Evolutionary conservation across 2,329 filamentous ascomycete species (phyloP).

Genomic region (Alternaria hordeiaustralica): DNA sequence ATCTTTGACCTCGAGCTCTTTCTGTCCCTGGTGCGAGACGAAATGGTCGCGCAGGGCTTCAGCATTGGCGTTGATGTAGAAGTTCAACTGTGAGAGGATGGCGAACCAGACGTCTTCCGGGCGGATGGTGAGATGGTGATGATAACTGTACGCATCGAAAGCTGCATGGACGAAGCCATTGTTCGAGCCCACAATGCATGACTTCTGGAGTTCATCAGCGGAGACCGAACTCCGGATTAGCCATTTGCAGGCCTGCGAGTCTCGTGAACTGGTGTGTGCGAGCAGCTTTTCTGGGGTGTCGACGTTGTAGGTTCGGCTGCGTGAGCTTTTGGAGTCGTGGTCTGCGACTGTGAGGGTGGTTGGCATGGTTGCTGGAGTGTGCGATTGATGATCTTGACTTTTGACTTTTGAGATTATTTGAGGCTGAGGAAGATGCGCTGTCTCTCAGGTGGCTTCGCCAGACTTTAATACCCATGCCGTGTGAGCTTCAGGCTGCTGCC

Average conservation of each 20-base stretch:
- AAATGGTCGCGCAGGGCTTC: constrained; percentile 32
- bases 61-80: constrained; percentile 34
- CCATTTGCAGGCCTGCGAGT: background rate
- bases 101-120: constrained; percentile 39
- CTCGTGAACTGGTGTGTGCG: background rate
- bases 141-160: constrained; percentile 22
- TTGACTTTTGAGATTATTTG: background rate
- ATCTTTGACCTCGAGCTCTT: constrained; percentile 14
- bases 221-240: constrained; percentile 19
- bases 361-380: constrained; percentile 8
- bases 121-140: constrained; percentile 31
- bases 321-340: constrained; percentile 3
- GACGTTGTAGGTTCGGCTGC: background rate
- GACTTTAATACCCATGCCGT: background rate
- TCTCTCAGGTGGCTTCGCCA: background rate
- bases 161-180: constrained; percentile 27
- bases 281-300: background rate
- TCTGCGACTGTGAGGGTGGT: constrained; percentile 14
- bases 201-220: background rate
- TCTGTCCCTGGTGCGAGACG: constrained; percentile 42
- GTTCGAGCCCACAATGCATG: constrained; percentile 1
- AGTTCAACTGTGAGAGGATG: constrained; percentile 31
- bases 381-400: background rate
- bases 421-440: background rate
- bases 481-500: background rate